Evolutionary conservation across 108 stramenopile species (phyloP).

Genomic region (Chaetoceros muelleri): DNA sequence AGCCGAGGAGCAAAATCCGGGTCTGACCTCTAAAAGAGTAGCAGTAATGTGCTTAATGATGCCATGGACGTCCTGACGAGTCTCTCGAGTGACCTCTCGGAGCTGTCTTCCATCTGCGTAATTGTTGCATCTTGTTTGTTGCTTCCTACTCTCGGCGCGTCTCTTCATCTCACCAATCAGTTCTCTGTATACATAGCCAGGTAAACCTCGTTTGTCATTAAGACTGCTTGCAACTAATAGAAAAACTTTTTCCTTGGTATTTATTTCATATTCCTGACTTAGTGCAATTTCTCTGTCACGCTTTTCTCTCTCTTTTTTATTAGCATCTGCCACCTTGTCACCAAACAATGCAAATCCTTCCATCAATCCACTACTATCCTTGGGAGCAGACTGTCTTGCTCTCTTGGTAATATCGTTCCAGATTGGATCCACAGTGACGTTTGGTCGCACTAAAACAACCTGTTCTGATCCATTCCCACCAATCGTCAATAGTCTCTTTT

Average conservation of each 20-base stretch:
- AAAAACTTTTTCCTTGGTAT: conserved; percentile 66
- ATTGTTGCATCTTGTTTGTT: background rate
- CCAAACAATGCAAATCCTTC: conserved; percentile 12
- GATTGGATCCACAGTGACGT: conserved; percentile 50
- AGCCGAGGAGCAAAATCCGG: conserved; percentile 53
- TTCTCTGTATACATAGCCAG: conserved; percentile 65
- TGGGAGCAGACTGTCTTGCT: conserved; percentile 22
- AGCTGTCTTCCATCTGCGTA: background rate
- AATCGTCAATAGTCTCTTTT: conserved; percentile 40
- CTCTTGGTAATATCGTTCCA: conserved; percentile 51
- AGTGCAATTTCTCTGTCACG: conserved; percentile 65
- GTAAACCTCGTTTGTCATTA: conserved; percentile 70
- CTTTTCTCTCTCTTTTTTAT: conserved; percentile 43
- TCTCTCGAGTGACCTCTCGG: conserved; percentile 4
- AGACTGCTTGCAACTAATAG: conserved; percentile 58
- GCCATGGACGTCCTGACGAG: conserved; percentile 71
- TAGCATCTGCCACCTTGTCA: conserved; percentile 16
- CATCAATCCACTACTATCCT: conserved; percentile 2
- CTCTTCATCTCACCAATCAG: conserved; percentile 44
- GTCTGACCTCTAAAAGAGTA: conserved; percentile 61
- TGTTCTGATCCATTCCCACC: conserved; percentile 29
- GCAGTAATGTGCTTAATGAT: conserved; percentile 82
- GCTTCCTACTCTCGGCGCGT: conserved; percentile 9
- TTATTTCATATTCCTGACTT: conserved; percentile 55
- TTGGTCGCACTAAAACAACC: conserved; percentile 62